A percentile compares a stretch with the other conserved stretches of the same genome.
Evolutionary conservation across 2,329 filamentous ascomycete species (phyloP).

Genomic region (Blastomyces gilchristii): DNA sequence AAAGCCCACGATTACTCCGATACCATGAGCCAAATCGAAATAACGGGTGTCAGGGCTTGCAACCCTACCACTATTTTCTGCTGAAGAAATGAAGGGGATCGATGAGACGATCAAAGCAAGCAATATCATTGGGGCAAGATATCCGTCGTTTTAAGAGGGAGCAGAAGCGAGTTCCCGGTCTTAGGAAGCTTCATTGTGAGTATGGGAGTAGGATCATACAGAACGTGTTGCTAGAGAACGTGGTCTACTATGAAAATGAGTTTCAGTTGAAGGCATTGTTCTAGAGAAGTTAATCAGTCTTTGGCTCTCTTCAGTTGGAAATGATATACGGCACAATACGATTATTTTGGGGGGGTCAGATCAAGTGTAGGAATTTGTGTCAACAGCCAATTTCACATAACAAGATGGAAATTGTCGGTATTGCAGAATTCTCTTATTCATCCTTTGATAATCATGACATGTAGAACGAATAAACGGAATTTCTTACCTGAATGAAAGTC

Average conservation of each 20-base stretch:
- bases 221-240: background rate
- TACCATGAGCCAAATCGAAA: constrained; percentile 29
- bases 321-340: too few relatives aligned
- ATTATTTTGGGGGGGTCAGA: constrained; percentile 24
- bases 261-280: background rate
- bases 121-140: constrained; percentile 27
- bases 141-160: constrained; percentile 13
- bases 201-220: background rate
- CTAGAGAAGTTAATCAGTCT: background rate
- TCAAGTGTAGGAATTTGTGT: constrained; percentile 38
- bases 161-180: background rate
- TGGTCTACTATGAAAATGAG: background rate
- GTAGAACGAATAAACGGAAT: background rate
- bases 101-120: constrained; percentile 42
- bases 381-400: constrained; percentile 36
- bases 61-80: constrained; percentile 21
- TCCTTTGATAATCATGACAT: constrained; percentile 19
- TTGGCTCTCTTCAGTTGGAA: background rate
- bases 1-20: constrained; percentile 33
- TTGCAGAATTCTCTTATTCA: constrained; percentile 40
- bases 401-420: constrained; percentile 33
- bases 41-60: constrained; percentile 27
- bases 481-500: background rate
- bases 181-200: background rate
- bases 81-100: constrained; percentile 40